Percentiles rank a stretch among this genome's conserved stretches.
Conservation (phyloP, 176 grass and related monocot species). For the Metroxylon sagu region DNA sequence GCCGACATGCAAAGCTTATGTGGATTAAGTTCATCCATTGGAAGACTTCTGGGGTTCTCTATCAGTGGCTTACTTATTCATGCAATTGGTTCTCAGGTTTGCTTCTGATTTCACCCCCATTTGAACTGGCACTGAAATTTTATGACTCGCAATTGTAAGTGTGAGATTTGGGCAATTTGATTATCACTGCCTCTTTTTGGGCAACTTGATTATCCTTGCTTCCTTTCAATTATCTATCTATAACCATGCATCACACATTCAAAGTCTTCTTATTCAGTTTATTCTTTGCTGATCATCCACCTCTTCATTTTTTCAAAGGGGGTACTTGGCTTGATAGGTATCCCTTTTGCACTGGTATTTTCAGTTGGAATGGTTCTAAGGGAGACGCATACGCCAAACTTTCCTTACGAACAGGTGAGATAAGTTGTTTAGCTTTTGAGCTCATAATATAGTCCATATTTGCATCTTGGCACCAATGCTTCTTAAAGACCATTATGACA, state of each 20-base stretch:
- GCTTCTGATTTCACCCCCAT: not conserved
- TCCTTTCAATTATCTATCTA: too few relatives aligned
- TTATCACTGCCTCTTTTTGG: too few relatives aligned
- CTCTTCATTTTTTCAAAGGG: constrained; percentile 31
- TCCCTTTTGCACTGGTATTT: constrained; percentile 64
- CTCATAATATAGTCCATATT: too few relatives aligned
- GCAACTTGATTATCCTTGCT: too few relatives aligned
- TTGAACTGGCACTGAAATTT: not conserved
- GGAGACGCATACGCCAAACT: constrained; percentile 39
- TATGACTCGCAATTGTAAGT: too few relatives aligned
- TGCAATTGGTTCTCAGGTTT: constrained; percentile 58
- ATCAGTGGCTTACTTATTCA: constrained; percentile 81
- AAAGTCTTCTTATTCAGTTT: not conserved
- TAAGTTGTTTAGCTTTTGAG: not conserved
- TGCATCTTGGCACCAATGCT: not conserved
- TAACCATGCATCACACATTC: too few relatives aligned
- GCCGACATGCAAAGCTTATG: constrained; percentile 77
- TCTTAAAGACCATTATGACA: constrained; percentile 2
- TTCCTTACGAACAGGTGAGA: constrained; percentile 50
- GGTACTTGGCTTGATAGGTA: constrained; percentile 65
- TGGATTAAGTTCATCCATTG: constrained; percentile 62
- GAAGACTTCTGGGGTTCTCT: constrained; percentile 64
- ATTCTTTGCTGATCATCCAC: constrained; percentile 5
- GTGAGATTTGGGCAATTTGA: too few relatives aligned
- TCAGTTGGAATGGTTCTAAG: constrained; percentile 58